Base-by-base conservation (phyloP, 495 filamentous ascomycete genomes). In the Ascodesmis nigricans region DNA sequence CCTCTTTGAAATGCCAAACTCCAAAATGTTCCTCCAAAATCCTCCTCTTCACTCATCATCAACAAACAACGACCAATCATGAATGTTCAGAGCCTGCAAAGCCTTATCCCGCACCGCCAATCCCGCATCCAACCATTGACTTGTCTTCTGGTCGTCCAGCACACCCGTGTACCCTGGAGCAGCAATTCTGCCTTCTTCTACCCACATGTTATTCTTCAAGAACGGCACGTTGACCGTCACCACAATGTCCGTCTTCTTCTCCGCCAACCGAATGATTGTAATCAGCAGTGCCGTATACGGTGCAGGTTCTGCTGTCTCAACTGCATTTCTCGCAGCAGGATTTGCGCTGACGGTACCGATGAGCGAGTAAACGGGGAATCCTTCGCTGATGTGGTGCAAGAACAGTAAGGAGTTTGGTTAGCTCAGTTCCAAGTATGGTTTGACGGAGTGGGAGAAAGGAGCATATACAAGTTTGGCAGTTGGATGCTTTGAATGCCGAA, bases 161-260 rank as follows among this genome's bases (percentile, higher is more conserved):
- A 54, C 24, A 10, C 46, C 45, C 35, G 26, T 39, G 23, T 41
- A 44, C 45, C 60, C 51, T 11, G 46, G 46, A 17, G 55, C 55
- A 20, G 39, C 54, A 35, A 54, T 53, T 43, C 58, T 58, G 40
- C 81, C 69, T 32, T 79, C 74, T 14, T 69, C 66, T 37, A 58
- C 62, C 31, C 65, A 61, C 42, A 73, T 66, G 51, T 67, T 62
- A n/a, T 63, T 64, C 41, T 64, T 57, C 37, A 72, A 65, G 53
- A 81, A 73, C 17, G 83, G 87, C 21, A 91, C 75, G 58, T 95
- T 95, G 52, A 91, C 66, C 19, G 78, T 78, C 36, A 91, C 68
- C 17, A 91, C 52, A n/a, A 97, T 49, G 58, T 97, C 87, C 9
- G 87, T 84, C 41, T 57, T 58, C 54, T 90, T 64, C 42, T 67